Percentiles rank a stretch among this genome's conserved stretches.
Evolutionary conservation across 164 flowering plant genomes (phyloP).

Genomic region (Cinnamomum chago): DNA sequence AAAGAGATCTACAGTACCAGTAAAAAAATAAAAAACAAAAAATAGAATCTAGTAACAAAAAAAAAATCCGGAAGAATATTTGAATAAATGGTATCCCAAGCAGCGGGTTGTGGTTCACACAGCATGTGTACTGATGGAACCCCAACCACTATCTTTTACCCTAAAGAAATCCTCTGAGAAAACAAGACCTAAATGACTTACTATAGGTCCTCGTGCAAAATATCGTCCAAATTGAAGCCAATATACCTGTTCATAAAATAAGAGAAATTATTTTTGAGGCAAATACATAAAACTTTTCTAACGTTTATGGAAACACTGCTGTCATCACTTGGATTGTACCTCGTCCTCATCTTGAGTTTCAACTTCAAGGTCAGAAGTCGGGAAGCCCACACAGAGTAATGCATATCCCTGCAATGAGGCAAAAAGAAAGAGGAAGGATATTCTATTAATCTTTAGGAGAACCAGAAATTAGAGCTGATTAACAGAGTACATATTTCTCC

Average conservation of each 20-base stretch:
- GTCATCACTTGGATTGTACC: conserved; percentile 33
- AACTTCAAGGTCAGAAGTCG: conserved; percentile 81
- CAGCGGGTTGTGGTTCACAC: neutral
- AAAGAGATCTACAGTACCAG: neutral
- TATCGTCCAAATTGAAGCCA: conserved; percentile 99
- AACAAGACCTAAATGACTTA: conserved; percentile 32
- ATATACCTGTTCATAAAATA: conserved; percentile 56
- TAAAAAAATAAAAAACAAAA: neutral
- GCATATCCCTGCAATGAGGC: conserved; percentile 75
- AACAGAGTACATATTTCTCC: neutral
- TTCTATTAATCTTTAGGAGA: neutral
- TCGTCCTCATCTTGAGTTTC: conserved; percentile 99
- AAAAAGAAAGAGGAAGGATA: neutral
- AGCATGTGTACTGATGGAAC: neutral
- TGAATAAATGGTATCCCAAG: neutral
- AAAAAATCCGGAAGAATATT: neutral
- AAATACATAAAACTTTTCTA: neutral
- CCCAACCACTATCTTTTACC: neutral
- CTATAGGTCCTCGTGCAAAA: conserved; percentile 92
- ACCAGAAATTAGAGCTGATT: neutral
- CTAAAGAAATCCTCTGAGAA: neutral
- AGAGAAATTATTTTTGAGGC: neutral
- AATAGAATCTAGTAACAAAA: neutral
- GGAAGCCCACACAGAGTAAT: conserved; percentile 93
- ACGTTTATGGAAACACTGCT: neutral